Percentiles rank a stretch among this genome's conserved stretches.
Conservation (phyloP, 371 early-diverging fungal genomes). For the Paraphysoderma sedebokerense region DNA sequence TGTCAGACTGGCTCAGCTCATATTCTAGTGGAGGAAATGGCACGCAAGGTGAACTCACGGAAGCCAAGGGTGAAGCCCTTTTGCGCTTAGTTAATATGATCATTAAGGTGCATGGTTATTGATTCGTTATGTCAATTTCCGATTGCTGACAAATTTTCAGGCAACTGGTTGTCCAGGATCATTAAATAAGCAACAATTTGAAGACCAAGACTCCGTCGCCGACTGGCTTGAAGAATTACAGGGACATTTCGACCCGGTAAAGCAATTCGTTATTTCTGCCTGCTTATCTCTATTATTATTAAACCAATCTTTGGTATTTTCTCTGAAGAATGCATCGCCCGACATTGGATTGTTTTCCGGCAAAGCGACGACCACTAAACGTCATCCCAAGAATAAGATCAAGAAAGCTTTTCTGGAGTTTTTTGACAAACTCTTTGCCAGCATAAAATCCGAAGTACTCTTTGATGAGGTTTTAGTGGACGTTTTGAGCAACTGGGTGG, state of each 20-base stretch:
- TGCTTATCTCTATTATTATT: constrained; percentile 5
- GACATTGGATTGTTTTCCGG: background rate
- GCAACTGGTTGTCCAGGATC: background rate
- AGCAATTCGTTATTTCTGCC: background rate
- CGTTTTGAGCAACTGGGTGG: too few species aligned
- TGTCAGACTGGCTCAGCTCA: too few species aligned
- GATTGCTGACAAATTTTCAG: background rate
- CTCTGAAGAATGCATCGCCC: background rate
- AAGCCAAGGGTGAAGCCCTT: too few species aligned
- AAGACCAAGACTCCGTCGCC: constrained; percentile 3
- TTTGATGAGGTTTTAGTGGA: too few species aligned
- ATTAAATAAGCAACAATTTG: background rate
- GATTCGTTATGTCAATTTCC: background rate
- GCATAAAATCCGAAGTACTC: too few species aligned
- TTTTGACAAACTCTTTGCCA: too few species aligned
- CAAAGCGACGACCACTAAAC: constrained; percentile 20
- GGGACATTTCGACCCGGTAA: background rate
- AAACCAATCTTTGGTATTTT: background rate
- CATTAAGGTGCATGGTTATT: constrained; percentile 6
- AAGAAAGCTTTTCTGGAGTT: background rate
- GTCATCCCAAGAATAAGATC: constrained; percentile 18
- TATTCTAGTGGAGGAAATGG: too few species aligned
- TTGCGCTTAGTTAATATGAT: constrained; percentile 17
- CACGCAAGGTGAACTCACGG: too few species aligned
- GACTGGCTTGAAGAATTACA: constrained; percentile 9